Evolutionary conservation across 192 early-diverging fungal species (phyloP).

Genomic region (Glomus cerebriforme): DNA sequence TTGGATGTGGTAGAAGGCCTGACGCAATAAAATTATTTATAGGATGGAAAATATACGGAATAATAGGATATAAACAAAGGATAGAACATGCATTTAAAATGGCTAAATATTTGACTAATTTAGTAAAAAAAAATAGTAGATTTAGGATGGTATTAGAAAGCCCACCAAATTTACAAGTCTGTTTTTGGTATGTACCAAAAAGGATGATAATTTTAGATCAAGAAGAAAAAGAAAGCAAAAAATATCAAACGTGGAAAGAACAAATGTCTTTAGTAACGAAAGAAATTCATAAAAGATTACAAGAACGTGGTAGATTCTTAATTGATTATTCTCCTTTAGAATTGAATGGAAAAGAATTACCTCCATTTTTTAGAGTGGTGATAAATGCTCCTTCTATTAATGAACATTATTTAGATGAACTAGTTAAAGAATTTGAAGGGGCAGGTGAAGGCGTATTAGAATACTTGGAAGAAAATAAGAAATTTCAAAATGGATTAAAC

Average conservation of each 20-base stretch:
- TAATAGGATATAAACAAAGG: slow-evolving; percentile 55
- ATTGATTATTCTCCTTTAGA: slow-evolving; percentile 70
- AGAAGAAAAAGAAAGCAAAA: slow-evolving; percentile 22
- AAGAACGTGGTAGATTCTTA: slow-evolving; percentile 55
- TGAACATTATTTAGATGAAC: slow-evolving; percentile 47
- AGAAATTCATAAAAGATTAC: slow-evolving; percentile 49
- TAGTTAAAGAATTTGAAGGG: slow-evolving; percentile 62
- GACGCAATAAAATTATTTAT: slow-evolving; percentile 82
- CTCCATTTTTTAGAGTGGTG: slow-evolving; percentile 72
- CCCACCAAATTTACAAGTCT: slow-evolving; percentile 57
- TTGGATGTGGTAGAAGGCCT: slow-evolving; percentile 79
- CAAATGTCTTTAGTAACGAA: slow-evolving; percentile 46
- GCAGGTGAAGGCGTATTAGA: slow-evolving; percentile 37
- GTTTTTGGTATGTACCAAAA: slow-evolving; percentile 76
- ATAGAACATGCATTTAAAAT: slow-evolving; percentile 61
- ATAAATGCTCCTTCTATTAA: slow-evolving; percentile 67
- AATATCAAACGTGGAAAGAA: slow-evolving; percentile 37
- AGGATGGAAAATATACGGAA: slow-evolving; percentile 75
- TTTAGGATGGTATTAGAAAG: slow-evolving; percentile 49
- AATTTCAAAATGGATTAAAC: background rate
- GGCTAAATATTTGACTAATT: slow-evolving; percentile 48
- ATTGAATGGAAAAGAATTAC: slow-evolving; percentile 34
- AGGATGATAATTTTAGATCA: slow-evolving; percentile 34
- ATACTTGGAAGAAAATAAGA: background rate
- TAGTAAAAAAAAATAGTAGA: slow-evolving; percentile 37